Percentiles rank a stretch among this genome's conserved stretches.
Evolutionary conservation across 1,284 basidiomycete genomes (phyloP).

Genomic region (Ceratobasidium theobromae): DNA sequence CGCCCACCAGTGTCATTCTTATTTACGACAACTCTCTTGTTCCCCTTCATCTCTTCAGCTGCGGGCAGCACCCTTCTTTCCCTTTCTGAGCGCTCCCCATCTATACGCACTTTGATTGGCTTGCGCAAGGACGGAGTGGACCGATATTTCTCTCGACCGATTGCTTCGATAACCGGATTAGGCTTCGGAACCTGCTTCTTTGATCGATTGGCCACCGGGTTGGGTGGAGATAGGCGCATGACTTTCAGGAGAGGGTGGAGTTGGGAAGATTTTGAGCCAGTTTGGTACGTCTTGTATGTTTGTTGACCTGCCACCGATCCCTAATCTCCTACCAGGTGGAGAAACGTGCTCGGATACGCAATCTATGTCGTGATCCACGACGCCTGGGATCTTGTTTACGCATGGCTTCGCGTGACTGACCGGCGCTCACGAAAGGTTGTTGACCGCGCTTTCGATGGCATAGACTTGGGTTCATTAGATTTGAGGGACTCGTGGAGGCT

Average conservation of each 20-base stretch:
- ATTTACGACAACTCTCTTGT: constrained; percentile 16
- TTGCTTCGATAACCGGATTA: background rate
- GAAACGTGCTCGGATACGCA: constrained; percentile 25
- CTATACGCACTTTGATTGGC: constrained; percentile 4
- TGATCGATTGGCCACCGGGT: constrained; percentile 5
- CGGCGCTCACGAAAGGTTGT: constrained; percentile 23
- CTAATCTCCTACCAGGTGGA: constrained; percentile 5
- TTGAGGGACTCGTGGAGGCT: constrained; percentile 28
- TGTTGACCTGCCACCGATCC: background rate
- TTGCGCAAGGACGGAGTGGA: background rate
- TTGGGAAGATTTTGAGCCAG: constrained; percentile 28
- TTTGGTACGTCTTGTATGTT: constrained; percentile 1
- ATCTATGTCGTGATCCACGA: constrained; percentile 28
- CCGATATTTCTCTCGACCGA: background rate
- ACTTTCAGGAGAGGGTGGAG: constrained; percentile 1
- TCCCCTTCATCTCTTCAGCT: constrained; percentile 22
- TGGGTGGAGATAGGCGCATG: background rate
- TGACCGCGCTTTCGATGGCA: constrained; percentile 25
- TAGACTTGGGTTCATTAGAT: constrained; percentile 17
- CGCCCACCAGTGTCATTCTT: constrained; percentile 28
- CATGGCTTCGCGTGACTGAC: constrained; percentile 23
- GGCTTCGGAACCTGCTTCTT: constrained; percentile 11
- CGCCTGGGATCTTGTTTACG: constrained; percentile 27
- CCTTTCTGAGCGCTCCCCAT: constrained; percentile 3
- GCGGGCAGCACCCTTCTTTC: background rate